Base-by-base conservation (phyloP, 2,329 filamentous ascomycete genomes). In the Calonectria pauciramosa region DNA sequence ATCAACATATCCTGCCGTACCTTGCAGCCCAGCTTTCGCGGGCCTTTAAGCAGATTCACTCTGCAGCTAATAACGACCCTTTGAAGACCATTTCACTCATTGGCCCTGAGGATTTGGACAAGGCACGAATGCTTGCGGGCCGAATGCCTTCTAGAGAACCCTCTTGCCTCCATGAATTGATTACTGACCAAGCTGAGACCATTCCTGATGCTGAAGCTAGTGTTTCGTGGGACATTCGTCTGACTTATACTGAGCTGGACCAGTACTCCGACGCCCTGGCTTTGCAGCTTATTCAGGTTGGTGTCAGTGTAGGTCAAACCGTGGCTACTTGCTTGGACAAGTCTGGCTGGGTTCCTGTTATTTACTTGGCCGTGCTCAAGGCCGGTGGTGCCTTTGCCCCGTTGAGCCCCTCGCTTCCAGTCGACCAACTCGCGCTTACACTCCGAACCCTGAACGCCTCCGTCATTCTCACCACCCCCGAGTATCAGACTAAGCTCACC, bases 271-370 rank as follows among this genome's bases (percentile, higher is more conserved):
- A 63, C 26, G 56, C 56, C 16, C 16, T 63, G 13, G 56, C 56
- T 41, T 41, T 63, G 34, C 13, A 63, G 38, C 38, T 63, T 14
- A 41, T 63, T 18, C 38, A 63, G 34, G 14, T 26, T 41, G 56
- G 56, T 23, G 23, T 63, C 38, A 41, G 9, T 16, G 64, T 65
- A 34, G 72, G 72, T 1, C 63, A 70, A 28, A 72, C 59, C 38
- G 72, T 74, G 13, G 72, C 41, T 23, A 69, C 49, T 8, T 74
- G 56, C 51, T 67, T 74, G 6, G 70, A 72, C 41, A 74, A 74
- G 64, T 74, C 72, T 59, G 72, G 69, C 5, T 74, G 72, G 72
- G 70, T 74, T n/a, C 63, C 72, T 8, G 70, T 67, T 23, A 54
- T 74, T n/a, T 74, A 74, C 26, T 49, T 74, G 52, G 70, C 70